Conservation (phyloP, 768 basidiomycete species). For the Naganishia vishniacii region DNA sequence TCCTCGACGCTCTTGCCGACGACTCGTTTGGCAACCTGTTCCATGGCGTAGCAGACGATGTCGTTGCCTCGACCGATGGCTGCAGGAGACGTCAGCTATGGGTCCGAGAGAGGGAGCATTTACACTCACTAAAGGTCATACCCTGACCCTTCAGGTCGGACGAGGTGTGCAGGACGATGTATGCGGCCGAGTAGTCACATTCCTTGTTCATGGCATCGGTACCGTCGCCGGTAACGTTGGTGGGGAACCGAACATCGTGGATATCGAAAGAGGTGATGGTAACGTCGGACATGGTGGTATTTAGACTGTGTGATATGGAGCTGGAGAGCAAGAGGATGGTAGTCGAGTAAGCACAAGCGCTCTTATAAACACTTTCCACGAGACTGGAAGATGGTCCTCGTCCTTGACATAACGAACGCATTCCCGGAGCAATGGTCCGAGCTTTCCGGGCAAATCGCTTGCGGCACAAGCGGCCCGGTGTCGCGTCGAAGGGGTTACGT, state of each 20-base stretch:
- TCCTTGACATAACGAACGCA: background rate
- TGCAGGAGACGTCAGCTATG: constrained; percentile 16
- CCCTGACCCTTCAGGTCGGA: constrained; percentile 66
- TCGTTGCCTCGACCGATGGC: constrained; percentile 71
- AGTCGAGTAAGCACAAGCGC: background rate
- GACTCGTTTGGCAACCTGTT: constrained; percentile 71
- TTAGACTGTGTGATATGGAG: background rate
- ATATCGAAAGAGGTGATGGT: constrained; percentile 46
- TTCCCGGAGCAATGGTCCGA: constrained; percentile 1
- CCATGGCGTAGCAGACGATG: constrained; percentile 80
- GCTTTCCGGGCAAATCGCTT: background rate
- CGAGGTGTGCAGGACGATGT: constrained; percentile 70
- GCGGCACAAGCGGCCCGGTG: background rate
- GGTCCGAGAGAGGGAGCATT: background rate
- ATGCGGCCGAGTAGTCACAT: constrained; percentile 93
- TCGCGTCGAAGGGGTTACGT: background rate
- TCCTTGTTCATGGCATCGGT: constrained; percentile 95
- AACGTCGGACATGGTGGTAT: constrained; percentile 25
- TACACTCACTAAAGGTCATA: constrained; percentile 45
- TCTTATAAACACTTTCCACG: background rate
- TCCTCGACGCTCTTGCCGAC: constrained; percentile 74
- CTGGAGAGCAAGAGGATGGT: background rate
- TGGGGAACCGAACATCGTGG: constrained; percentile 77
- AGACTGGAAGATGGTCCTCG: too few species aligned
- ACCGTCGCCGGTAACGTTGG: constrained; percentile 82